These are phyloP conservation scores for Pelargonium citronellum DNA, from an alignment of 441 rosid genomes.

Conservation along the genomic window DNA sequence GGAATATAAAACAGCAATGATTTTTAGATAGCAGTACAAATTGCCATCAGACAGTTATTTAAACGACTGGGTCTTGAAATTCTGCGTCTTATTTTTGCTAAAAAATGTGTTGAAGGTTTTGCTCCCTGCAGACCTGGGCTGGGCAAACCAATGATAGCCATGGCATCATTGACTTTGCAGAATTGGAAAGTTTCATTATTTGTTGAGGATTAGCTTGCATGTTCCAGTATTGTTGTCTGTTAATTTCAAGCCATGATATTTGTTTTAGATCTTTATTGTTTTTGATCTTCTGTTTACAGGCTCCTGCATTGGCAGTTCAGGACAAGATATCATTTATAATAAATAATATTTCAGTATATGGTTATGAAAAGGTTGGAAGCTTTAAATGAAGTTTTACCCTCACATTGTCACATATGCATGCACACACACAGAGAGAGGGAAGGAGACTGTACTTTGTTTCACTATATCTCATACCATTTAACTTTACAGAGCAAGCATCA, in stretches of 20 bases:
- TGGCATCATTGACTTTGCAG: neutral
- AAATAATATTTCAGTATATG: slow-evolving; percentile 90
- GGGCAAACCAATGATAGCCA: slow-evolving; percentile 4
- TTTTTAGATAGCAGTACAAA: no score
- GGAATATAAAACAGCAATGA: no score
- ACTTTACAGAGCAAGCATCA: slow-evolving; percentile 87
- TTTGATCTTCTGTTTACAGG: slow-evolving; percentile 40
- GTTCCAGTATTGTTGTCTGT: neutral
- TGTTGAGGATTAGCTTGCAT: neutral
- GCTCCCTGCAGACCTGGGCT: neutral
- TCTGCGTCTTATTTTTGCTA: neutral
- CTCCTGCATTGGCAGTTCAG: slow-evolving; percentile 78
- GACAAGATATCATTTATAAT: slow-evolving; percentile 90
- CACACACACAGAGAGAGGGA: neutral
- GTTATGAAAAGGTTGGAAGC: slow-evolving; percentile 87
- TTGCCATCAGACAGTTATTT: neutral
- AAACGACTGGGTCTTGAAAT: neutral
- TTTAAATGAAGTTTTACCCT: neutral
- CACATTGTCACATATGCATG: neutral
- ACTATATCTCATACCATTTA: slow-evolving; percentile 1
- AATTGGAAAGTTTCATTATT: neutral
- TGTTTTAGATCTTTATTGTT: neutral
- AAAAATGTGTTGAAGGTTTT: neutral
- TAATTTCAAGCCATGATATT: neutral
- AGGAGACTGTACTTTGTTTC: neutral